A percentile compares a stretch with the other conserved stretches of the same genome.
These are phyloP conservation scores for Fusarium buxicola DNA, from an alignment of 2,329 filamentous ascomycete species.

Conservation along the genomic window DNA sequence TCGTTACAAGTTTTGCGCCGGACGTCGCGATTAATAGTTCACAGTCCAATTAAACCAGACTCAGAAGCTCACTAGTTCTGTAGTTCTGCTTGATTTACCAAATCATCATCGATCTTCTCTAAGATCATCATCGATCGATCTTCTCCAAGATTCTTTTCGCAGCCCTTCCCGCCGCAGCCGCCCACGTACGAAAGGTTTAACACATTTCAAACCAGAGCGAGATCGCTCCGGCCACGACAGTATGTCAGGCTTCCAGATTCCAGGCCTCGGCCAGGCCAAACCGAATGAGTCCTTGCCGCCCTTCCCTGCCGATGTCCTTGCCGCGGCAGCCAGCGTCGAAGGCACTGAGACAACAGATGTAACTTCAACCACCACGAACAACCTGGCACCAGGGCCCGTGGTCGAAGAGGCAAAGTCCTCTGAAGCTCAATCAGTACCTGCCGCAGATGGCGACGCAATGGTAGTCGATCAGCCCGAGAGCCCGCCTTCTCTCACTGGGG, in stretches of 20 bases:
- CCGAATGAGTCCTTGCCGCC: slow-evolving; percentile 57
- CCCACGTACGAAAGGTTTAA: too few relatives aligned
- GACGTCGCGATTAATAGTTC: background rate
- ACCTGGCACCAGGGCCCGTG: slow-evolving; percentile 13
- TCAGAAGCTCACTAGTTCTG: too few relatives aligned
- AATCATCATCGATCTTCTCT: too few relatives aligned
- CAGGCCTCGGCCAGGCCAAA: slow-evolving; percentile 57
- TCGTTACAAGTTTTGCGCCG: slow-evolving; percentile 22
- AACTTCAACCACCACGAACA: background rate
- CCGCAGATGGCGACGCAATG: slow-evolving; percentile 51
- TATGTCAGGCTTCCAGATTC: slow-evolving; percentile 59
- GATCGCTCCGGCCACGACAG: background rate
- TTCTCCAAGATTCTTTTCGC: too few relatives aligned
- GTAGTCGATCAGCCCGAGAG: slow-evolving; percentile 51
- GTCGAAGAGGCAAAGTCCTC: slow-evolving; percentile 11
- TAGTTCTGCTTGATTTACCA: too few relatives aligned
- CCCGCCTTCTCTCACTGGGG: slow-evolving; percentile 55
- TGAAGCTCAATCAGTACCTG: slow-evolving; percentile 12
- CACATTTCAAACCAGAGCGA: too few relatives aligned
- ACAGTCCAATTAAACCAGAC: too few relatives aligned
- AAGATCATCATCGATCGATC: too few relatives aligned
- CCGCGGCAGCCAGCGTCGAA: slow-evolving; percentile 47
- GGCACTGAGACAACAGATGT: slow-evolving; percentile 38
- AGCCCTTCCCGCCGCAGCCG: too few relatives aligned
- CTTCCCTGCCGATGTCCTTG: slow-evolving; percentile 49